These are phyloP conservation scores for Exophiala sp. DNA, from an alignment of 2,329 filamentous ascomycete genomes.

Conservation along the genomic window DNA sequence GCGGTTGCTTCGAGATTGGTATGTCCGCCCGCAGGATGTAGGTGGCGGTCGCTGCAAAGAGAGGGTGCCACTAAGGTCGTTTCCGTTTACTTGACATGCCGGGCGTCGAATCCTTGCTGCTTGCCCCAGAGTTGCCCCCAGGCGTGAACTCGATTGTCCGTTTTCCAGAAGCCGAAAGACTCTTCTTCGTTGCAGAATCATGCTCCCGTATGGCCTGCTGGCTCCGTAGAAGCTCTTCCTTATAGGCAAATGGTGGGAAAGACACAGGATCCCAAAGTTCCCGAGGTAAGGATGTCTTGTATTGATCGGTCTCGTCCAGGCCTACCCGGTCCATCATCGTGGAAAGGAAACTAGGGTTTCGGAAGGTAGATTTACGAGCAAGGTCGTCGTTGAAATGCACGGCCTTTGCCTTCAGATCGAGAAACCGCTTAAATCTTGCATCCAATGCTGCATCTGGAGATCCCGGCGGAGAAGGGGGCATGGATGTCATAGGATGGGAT, in stretches of 20 bases:
- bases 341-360: conserved; percentile 53
- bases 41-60: not conserved
- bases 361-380: conserved; percentile 51
- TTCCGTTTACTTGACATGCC: conserved; percentile 20
- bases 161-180: conserved; percentile 25
- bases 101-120: conserved; percentile 21
- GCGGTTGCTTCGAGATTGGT: not conserved
- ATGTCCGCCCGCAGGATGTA: not conserved
- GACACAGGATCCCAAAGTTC: conserved; percentile 38
- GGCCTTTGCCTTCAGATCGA: conserved; percentile 56
- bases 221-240: conserved; percentile 41
- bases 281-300: conserved; percentile 45
- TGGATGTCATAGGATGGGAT: conserved; percentile 41
- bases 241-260: conserved; percentile 42
- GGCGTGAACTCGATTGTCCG: conserved; percentile 28
- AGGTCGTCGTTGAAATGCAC: conserved; percentile 60
- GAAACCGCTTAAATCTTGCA: conserved; percentile 55
- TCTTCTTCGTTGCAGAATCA: conserved; percentile 23
- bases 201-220: conserved; percentile 36
- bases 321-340: conserved; percentile 56
- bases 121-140: conserved; percentile 11
- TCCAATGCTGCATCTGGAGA: conserved; percentile 42
- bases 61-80: conserved; percentile 14
- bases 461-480: conserved; percentile 43
- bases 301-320: conserved; percentile 49